Conservation (phyloP, 1,139 yeast genomes). For the Blastobotrys persicus region DNA sequence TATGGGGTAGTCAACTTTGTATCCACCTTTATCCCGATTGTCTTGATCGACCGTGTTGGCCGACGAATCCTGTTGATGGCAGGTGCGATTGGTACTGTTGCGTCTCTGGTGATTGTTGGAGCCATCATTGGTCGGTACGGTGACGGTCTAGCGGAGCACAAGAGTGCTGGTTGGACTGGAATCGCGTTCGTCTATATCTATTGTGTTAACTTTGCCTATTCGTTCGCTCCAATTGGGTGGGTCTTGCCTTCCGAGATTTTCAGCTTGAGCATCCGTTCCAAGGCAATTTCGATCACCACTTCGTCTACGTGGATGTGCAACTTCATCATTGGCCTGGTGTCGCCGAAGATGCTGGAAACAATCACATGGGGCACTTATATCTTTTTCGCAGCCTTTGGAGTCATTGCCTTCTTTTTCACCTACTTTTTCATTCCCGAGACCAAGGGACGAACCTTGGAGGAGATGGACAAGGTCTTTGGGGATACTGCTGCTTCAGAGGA, state of each 20-base stretch:
- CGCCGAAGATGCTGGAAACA: conserved; percentile 63
- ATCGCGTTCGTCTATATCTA: conserved; percentile 68
- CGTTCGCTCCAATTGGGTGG: conserved; percentile 74
- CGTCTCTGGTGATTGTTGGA: conserved; percentile 17
- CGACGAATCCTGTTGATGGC: conserved; percentile 57
- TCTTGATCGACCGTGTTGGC: conserved; percentile 56
- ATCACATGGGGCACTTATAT: conserved; percentile 55
- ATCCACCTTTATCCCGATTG: conserved; percentile 30
- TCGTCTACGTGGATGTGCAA: conserved; percentile 75
- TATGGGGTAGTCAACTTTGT: conserved; percentile 25
- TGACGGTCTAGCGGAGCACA: conserved; percentile 14
- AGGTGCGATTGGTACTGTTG: conserved; percentile 35
- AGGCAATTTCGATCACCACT: conserved; percentile 68
- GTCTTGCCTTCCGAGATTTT: conserved; percentile 69
- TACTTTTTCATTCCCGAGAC: conserved; percentile 70
- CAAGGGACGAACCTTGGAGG: conserved; percentile 68
- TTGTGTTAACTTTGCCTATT: conserved; percentile 39
- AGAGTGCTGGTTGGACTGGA: conserved; percentile 51
- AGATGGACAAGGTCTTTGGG: conserved; percentile 55
- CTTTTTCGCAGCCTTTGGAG: conserved; percentile 17
- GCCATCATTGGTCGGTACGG: conserved; percentile 22
- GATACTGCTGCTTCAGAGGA: conserved; percentile 14
- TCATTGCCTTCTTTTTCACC: conserved; percentile 47
- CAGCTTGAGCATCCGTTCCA: conserved; percentile 67
- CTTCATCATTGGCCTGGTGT: conserved; percentile 67